phyloP scores from a whole-genome alignment of 345 rosid genomes.

The Triadica sebifera region DNA sequence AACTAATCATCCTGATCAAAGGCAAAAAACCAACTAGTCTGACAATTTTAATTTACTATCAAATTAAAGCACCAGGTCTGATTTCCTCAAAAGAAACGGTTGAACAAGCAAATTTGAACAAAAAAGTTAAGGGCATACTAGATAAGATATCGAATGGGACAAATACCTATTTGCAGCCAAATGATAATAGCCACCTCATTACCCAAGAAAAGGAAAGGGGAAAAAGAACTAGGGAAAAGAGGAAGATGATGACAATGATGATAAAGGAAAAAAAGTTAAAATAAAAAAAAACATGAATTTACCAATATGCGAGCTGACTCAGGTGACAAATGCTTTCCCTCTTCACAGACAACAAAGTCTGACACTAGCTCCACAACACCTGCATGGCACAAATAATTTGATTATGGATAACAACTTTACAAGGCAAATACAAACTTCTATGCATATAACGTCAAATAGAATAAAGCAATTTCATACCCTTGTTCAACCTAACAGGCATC shows the following conservation, averaged over 20 bases:
- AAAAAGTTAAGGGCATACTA: background rate
- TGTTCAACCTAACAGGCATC: constrained; percentile 92
- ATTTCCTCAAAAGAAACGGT: background rate
- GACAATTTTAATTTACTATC: background rate
- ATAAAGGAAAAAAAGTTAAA: background rate
- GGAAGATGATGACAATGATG: background rate
- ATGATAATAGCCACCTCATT: background rate
- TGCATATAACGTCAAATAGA: background rate
- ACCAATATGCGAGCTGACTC: constrained; percentile 93
- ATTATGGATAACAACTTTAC: background rate
- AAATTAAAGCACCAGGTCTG: background rate
- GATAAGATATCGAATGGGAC: background rate
- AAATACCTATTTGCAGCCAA: background rate
- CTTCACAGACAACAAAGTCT: constrained; percentile 86
- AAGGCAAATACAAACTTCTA: background rate
- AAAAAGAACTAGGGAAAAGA: background rate
- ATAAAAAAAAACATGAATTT: background rate
- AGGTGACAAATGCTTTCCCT: constrained; percentile 87
- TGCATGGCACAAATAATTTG: constrained; percentile 23
- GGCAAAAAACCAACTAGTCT: background rate
- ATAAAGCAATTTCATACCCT: constrained; percentile 42
- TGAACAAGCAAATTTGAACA: background rate
- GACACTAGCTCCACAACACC: constrained; percentile 90
- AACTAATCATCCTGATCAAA: background rate
- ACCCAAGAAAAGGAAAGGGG: background rate